A percentile compares a stretch with the other conserved stretches of the same genome.
Conservation (phyloP, 192 early-diverging fungal species). For the Coemansia sp. region DNA sequence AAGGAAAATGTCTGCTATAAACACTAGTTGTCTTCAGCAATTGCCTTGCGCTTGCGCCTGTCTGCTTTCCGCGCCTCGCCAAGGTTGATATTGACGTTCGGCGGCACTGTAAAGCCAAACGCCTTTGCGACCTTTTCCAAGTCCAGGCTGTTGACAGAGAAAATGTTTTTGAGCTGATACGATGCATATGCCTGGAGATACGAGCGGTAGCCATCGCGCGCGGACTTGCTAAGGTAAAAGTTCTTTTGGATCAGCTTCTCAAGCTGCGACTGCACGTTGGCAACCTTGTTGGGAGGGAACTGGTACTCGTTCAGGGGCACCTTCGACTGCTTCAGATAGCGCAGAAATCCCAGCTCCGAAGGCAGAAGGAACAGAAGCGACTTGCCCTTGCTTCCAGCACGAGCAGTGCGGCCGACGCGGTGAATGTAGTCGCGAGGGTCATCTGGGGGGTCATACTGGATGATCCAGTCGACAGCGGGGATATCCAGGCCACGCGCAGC, state of each 20-base stretch:
- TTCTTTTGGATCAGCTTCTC: conserved; percentile 97
- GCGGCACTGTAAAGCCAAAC: conserved; percentile 95
- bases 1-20: conserved; percentile 2
- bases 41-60: conserved; percentile 51
- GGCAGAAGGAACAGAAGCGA: conserved; percentile 95
- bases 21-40: conserved; percentile 23
- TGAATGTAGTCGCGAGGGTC: conserved; percentile 98
- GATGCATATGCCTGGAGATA: conserved; percentile 95
- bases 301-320: conserved; percentile 99
- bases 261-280: conserved; percentile 96
- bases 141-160: conserved; percentile 88
- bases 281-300: conserved; percentile 90
- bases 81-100: conserved; percentile 76
- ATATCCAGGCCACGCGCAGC: conserved; percentile 98
- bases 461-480: conserved; percentile 98
- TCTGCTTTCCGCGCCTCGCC: conserved; percentile 48
- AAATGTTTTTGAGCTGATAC: conserved; percentile 94
- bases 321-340: conserved; percentile 97
- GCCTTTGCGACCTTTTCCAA: conserved; percentile 87
- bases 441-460: conserved; percentile 99
- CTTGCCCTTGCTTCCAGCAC: conserved; percentile 83
- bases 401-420: conserved; percentile 93
- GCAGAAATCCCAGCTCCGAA: conserved; percentile 89
- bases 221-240: conserved; percentile 95
- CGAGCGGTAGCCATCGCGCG: conserved; percentile 93